phyloP scores from a whole-genome alignment of 2,329 filamentous ascomycete species.

The Xylariaceae sp. region DNA sequence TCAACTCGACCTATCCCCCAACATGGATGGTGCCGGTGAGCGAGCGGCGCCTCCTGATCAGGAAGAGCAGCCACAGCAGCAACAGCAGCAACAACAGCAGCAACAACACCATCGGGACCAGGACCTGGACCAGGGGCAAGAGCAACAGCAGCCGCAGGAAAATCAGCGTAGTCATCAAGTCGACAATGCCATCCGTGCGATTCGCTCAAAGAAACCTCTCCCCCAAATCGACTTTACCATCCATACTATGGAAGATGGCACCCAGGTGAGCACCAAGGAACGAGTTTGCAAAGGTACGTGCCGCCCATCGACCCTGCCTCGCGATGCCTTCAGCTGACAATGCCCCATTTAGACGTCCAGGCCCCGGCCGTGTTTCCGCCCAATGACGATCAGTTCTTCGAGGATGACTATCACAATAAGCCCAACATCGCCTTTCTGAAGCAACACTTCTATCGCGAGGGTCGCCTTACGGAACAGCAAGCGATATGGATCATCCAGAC shows the following conservation, averaged over 20 bases:
- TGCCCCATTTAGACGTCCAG: constrained; percentile 70
- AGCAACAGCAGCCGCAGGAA: constrained; percentile 19
- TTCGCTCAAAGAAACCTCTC: constrained; percentile 89
- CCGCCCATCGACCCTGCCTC: constrained; percentile 16
- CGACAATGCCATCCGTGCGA: constrained; percentile 86
- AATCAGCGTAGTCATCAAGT: constrained; percentile 57
- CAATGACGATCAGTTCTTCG: constrained; percentile 90
- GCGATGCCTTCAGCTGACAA: constrained; percentile 8
- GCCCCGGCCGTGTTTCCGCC: constrained; percentile 91
- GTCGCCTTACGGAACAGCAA: constrained; percentile 93
- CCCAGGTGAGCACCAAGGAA: constrained; percentile 90
- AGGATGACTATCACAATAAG: constrained; percentile 77
- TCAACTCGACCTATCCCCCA: constrained; percentile 23
- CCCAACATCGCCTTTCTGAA: constrained; percentile 92
- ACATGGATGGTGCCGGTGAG: constrained; percentile 46
- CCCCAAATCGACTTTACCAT: constrained; percentile 98
- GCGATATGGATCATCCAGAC: constrained; percentile 90
- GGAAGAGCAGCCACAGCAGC: constrained; percentile 22
- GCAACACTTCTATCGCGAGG: constrained; percentile 97
- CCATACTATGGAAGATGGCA: constrained; percentile 96
- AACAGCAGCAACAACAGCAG: no score
- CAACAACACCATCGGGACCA: no score
- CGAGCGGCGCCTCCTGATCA: constrained; percentile 32
- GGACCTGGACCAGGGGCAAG: no score
- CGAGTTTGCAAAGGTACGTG: constrained; percentile 92